Percentiles rank a stretch among this genome's conserved stretches.
Evolutionary conservation across 2,329 filamentous ascomycete genomes (phyloP).

Genomic region (Pseudogymnoascus sp.): DNA sequence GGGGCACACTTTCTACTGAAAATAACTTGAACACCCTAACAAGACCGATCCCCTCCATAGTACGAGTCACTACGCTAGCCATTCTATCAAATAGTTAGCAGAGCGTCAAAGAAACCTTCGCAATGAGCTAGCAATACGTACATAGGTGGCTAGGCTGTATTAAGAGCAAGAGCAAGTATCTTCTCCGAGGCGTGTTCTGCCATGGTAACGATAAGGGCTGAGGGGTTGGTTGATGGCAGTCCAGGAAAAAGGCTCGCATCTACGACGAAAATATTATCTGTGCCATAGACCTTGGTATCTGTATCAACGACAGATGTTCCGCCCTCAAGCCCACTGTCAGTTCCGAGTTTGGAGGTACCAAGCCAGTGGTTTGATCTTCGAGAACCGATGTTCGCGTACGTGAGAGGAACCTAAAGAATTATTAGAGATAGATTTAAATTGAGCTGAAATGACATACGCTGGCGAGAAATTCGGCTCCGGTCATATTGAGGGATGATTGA

Average conservation of each 20-base stretch:
- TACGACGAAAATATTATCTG: constrained; percentile 61
- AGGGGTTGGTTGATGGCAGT: constrained; percentile 61
- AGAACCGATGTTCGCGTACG: background rate
- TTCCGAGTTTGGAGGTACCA: constrained; percentile 53
- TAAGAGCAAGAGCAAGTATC: constrained; percentile 43
- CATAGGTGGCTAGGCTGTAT: background rate
- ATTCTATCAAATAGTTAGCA: background rate
- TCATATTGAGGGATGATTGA: background rate
- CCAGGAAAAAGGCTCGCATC: constrained; percentile 64
- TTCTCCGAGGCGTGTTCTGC: constrained; percentile 53
- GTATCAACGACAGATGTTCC: constrained; percentile 55
- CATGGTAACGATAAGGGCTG: constrained; percentile 55
- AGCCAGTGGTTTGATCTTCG: constrained; percentile 40
- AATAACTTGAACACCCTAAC: background rate
- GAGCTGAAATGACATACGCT: background rate
- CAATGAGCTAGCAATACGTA: background rate
- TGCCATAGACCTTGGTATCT: constrained; percentile 58
- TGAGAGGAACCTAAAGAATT: background rate
- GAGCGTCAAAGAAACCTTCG: background rate
- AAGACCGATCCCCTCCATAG: background rate
- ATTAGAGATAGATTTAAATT: background rate
- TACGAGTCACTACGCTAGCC: background rate
- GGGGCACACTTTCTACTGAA: background rate
- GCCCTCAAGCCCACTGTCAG: constrained; percentile 43
- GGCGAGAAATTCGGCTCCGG: background rate